Conservation (phyloP, 768 basidiomycete species). For the Podaxis carcinomalis region DNA sequence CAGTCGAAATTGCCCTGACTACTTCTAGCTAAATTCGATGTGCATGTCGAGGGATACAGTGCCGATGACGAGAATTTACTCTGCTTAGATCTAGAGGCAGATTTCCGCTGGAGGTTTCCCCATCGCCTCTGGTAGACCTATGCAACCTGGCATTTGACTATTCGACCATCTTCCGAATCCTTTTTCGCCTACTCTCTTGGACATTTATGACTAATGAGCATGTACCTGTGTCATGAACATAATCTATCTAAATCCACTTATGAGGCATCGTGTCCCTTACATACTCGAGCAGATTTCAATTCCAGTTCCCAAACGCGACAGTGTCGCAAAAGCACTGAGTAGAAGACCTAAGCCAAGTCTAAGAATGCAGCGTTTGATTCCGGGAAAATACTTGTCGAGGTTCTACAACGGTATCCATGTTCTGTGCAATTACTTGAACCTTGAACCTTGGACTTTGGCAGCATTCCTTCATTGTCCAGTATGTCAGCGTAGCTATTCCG, state of each 20-base stretch:
- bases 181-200: neutral
- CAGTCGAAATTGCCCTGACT: constrained; percentile 4
- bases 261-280: neutral
- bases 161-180: neutral
- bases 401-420: neutral
- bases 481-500: constrained; percentile 3
- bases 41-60: constrained; percentile 68
- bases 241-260: too few relatives aligned
- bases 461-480: constrained; percentile 21
- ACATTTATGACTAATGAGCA: neutral
- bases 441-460: constrained; percentile 28
- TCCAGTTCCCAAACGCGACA: too few relatives aligned
- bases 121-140: constrained; percentile 22
- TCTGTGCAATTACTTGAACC: constrained; percentile 20
- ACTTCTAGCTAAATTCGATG: constrained; percentile 73
- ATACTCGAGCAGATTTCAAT: neutral
- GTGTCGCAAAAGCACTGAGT: too few relatives aligned
- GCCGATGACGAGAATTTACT: constrained; percentile 68
- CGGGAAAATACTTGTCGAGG: neutral
- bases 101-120: constrained; percentile 54
- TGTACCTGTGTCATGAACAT: too few relatives aligned
- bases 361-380: too few relatives aligned
- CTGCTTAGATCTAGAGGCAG: constrained; percentile 75
- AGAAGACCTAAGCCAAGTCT: too few relatives aligned
- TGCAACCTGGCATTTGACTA: neutral